These are phyloP conservation scores for Curvularia spicifera DNA, from an alignment of 2,329 filamentous ascomycete genomes.

Conservation along the genomic window DNA sequence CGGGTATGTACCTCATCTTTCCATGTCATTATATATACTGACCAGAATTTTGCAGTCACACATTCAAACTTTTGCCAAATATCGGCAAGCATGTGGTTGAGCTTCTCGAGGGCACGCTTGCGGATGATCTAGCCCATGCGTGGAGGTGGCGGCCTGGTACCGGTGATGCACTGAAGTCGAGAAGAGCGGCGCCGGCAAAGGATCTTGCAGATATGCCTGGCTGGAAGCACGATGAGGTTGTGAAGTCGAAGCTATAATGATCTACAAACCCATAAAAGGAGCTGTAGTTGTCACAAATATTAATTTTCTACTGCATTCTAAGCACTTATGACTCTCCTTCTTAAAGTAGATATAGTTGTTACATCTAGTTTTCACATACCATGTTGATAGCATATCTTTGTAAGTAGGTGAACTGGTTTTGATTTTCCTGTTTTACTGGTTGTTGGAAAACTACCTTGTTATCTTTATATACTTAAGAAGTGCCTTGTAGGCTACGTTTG, in stretches of 20 bases:
- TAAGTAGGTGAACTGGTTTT: too few species aligned
- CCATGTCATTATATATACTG: slow-evolving; percentile 3
- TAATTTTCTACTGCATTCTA: not conserved
- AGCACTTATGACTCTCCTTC: not conserved
- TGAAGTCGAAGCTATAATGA: slow-evolving; percentile 17
- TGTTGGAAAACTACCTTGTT: too few species aligned
- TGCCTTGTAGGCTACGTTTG: too few species aligned
- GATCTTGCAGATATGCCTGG: slow-evolving; percentile 57
- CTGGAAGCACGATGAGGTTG: slow-evolving; percentile 44
- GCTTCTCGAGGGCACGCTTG: slow-evolving; percentile 52
- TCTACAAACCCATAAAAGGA: not conserved
- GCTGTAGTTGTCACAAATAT: not conserved
- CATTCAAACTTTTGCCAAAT: slow-evolving; percentile 56
- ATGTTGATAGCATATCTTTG: too few species aligned
- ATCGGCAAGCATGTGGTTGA: slow-evolving; percentile 58
- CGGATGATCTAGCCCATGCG: slow-evolving; percentile 49
- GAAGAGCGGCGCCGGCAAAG: slow-evolving; percentile 51
- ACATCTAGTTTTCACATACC: too few species aligned
- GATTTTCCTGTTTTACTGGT: too few species aligned
- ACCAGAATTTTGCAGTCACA: slow-evolving; percentile 43
- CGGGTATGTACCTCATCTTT: slow-evolving; percentile 45
- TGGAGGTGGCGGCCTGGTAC: slow-evolving; percentile 56
- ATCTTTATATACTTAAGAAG: too few species aligned
- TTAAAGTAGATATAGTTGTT: too few species aligned
- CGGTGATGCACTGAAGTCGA: slow-evolving; percentile 54